Evolutionary conservation across 805 yeast species (phyloP).

Genomic region (Ogataea paradorogensis): DNA sequence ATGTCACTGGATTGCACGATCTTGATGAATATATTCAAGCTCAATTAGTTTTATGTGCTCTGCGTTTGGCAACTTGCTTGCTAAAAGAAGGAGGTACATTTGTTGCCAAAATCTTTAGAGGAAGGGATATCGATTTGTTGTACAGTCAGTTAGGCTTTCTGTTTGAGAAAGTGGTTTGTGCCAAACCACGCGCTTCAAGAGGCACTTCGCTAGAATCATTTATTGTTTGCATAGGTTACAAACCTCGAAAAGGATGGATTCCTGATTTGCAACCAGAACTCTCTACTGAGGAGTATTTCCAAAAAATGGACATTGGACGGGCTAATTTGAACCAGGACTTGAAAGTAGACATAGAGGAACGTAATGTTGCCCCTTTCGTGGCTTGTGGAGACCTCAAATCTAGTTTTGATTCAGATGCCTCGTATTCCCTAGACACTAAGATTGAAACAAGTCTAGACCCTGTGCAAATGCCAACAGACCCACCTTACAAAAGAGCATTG

Average conservation of each 20-base stretch:
- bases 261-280: slow-evolving; percentile 52
- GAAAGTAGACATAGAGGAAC: slow-evolving; percentile 54
- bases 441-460: slow-evolving; percentile 68
- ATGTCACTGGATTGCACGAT: slow-evolving; percentile 96
- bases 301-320: slow-evolving; percentile 57
- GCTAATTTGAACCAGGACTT: slow-evolving; percentile 46
- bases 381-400: slow-evolving; percentile 87
- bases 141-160: slow-evolving; percentile 88
- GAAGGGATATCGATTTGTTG: slow-evolving; percentile 89
- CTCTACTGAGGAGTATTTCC: slow-evolving; percentile 82
- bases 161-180: slow-evolving; percentile 86
- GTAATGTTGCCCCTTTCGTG: slow-evolving; percentile 83
- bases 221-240: slow-evolving; percentile 85
- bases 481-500: slow-evolving; percentile 91
- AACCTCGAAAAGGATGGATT: slow-evolving; percentile 79
- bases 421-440: slow-evolving; percentile 58
- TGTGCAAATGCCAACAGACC: slow-evolving; percentile 93
- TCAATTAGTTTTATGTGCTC: slow-evolving; percentile 85
- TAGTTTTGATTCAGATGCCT: slow-evolving; percentile 92
- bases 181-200: slow-evolving; percentile 93
- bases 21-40: slow-evolving; percentile 96
- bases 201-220: slow-evolving; percentile 94
- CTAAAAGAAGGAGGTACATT: slow-evolving; percentile 87
- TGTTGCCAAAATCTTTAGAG: slow-evolving; percentile 95
- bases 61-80: slow-evolving; percentile 87